These are phyloP conservation scores for Euphorbia tirucalli DNA, from an alignment of 345 rosid genomes.

Conservation along the genomic window DNA sequence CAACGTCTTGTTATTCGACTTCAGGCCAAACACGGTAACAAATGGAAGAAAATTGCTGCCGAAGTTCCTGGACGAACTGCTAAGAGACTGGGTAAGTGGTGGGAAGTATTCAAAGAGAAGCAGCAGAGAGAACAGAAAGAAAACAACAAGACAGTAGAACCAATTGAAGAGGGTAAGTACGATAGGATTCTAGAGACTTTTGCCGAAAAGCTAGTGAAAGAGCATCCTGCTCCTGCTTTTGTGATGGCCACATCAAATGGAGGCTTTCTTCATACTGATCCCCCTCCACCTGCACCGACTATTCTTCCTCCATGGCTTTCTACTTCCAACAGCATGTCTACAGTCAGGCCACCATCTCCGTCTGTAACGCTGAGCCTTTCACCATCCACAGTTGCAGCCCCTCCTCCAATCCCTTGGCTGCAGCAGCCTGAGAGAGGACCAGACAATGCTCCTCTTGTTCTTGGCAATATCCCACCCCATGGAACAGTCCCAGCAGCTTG, in stretches of 20 bases:
- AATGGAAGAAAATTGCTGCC: conserved; percentile 99
- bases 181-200: conserved; percentile 85
- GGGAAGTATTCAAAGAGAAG: conserved; percentile 98
- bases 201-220: conserved; percentile 91
- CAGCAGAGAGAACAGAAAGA: conserved; percentile 88
- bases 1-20: conserved; percentile 85
- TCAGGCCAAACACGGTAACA: conserved; percentile 95
- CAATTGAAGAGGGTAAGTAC: conserved; percentile 87
- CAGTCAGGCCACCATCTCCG: conserved; percentile 62
- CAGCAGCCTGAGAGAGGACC: conserved; percentile 62
- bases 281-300: conserved; percentile 42
- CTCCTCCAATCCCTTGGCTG: conserved; percentile 84
- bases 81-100: conserved; percentile 95
- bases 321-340: conserved; percentile 49
- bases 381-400: conserved; percentile 63
- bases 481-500: conserved; percentile 40
- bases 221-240: conserved; percentile 49
- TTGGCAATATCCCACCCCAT: conserved; percentile 46
- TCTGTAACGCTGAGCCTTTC: conserved; percentile 83
- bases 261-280: conserved; percentile 57
- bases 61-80: conserved; percentile 97
- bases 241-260: conserved; percentile 79
- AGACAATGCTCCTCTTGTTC: conserved; percentile 45
- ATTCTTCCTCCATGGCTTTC: conserved; percentile 90
- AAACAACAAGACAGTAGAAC: conserved; percentile 55